Evolutionary conservation across 2,329 filamentous ascomycete genomes (phyloP).

Genomic region (Colletotrichum magnum): DNA sequence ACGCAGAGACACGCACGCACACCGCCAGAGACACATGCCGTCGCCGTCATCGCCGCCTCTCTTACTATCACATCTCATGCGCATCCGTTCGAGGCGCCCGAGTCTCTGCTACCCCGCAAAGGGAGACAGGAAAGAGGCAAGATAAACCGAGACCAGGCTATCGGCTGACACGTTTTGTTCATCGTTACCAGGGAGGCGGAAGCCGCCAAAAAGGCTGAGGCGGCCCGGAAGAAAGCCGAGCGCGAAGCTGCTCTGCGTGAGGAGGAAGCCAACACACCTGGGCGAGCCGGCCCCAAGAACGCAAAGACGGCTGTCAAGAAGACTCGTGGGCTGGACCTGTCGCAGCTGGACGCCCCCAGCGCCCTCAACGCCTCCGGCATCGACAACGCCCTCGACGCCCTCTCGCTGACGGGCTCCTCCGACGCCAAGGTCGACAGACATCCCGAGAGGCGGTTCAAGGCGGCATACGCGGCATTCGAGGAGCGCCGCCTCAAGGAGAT

Average conservation of each 20-base stretch:
- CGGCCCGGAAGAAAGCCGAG: slow-evolving; percentile 91
- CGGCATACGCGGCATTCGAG: slow-evolving; percentile 87
- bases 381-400: slow-evolving; percentile 91
- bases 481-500: slow-evolving; percentile 87
- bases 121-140: background rate
- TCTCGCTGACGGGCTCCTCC: slow-evolving; percentile 72
- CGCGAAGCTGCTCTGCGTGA: slow-evolving; percentile 85
- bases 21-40: background rate
- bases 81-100: slow-evolving; percentile 2
- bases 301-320: slow-evolving; percentile 78
- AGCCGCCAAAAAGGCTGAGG: slow-evolving; percentile 85
- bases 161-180: slow-evolving; percentile 26
- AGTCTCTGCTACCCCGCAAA: slow-evolving; percentile 22
- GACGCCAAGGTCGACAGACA: slow-evolving; percentile 86
- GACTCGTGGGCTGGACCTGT: slow-evolving; percentile 80
- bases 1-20: background rate
- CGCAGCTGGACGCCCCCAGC: slow-evolving; percentile 77
- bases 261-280: slow-evolving; percentile 79
- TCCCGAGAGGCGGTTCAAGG: slow-evolving; percentile 88
- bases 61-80: slow-evolving; percentile 9
- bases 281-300: slow-evolving; percentile 75
- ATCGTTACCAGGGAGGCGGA: slow-evolving; percentile 79
- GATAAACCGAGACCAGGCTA: slow-evolving; percentile 5
- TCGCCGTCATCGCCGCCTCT: background rate
- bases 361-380: slow-evolving; percentile 88